phyloP scores from a whole-genome alignment of 1,284 basidiomycete genomes.

The Cutaneotrichosporon mucoides region DNA sequence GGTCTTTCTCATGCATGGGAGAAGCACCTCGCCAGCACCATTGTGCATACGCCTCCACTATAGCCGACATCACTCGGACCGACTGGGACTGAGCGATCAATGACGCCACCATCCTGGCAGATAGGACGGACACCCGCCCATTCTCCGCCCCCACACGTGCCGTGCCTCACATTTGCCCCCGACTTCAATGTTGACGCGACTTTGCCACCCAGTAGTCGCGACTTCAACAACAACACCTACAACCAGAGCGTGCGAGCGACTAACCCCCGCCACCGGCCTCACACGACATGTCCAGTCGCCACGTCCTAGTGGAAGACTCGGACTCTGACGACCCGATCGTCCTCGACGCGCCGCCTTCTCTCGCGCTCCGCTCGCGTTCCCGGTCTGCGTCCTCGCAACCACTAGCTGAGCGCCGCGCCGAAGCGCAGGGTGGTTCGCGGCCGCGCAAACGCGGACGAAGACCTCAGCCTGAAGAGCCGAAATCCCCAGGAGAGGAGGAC shows the following conservation, averaged over 20 bases:
- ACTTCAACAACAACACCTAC: not conserved
- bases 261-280: not conserved
- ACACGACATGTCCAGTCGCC: not conserved
- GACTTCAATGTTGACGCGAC: slow-evolving; percentile 1
- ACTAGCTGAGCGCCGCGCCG: not conserved
- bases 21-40: no score
- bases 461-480: not conserved
- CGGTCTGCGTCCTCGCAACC: not conserved
- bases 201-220: not conserved
- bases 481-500: slow-evolving; percentile 11
- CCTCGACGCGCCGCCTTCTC: slow-evolving; percentile 10
- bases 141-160: not conserved
- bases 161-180: not conserved
- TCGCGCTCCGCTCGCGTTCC: not conserved
- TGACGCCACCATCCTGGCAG: no score
- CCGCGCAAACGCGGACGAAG: slow-evolving; percentile 2
- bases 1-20: no score
- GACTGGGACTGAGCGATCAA: no score
- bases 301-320: slow-evolving; percentile 3
- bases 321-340: slow-evolving; percentile 24
- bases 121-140: no score
- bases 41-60: no score
- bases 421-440: not conserved
- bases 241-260: not conserved
- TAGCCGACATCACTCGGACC: no score